These are phyloP conservation scores for Turritis glabra DNA, from an alignment of 345 rosid genomes.

Conservation along the genomic window DNA sequence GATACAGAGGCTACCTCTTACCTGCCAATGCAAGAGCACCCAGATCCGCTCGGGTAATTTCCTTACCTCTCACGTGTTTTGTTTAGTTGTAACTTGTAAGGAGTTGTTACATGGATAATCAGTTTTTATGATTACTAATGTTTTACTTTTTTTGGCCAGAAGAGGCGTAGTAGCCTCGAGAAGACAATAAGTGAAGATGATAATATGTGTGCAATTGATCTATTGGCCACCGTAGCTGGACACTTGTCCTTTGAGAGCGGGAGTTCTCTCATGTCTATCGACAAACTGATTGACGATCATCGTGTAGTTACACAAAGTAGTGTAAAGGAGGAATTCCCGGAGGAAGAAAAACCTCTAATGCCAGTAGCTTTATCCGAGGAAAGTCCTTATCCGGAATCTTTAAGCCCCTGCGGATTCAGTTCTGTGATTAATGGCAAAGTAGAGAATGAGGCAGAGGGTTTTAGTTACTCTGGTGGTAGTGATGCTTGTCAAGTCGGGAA, in stretches of 20 bases:
- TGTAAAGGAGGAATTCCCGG: constrained; percentile 42
- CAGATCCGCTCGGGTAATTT: constrained; percentile 83
- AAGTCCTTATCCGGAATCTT: constrained; percentile 39
- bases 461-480: constrained; percentile 40
- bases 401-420: constrained; percentile 40
- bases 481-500: constrained; percentile 41
- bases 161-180: constrained; percentile 60
- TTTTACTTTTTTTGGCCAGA: constrained; percentile 43
- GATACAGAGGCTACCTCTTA: constrained; percentile 70
- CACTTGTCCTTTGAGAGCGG: constrained; percentile 58
- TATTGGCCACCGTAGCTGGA: constrained; percentile 94
- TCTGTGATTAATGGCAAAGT: constrained; percentile 49
- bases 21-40: constrained; percentile 84
- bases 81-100: neutral
- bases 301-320: constrained; percentile 34
- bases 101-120: neutral
- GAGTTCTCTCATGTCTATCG: constrained; percentile 41
- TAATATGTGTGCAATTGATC: constrained; percentile 70
- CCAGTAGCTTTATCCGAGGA: constrained; percentile 34
- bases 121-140: neutral
- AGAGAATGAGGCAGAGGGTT: constrained; percentile 47
- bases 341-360: constrained; percentile 47
- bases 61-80: neutral
- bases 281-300: constrained; percentile 45
- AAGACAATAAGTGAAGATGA: constrained; percentile 53